Percentiles rank a stretch among this genome's conserved stretches.
Conservation (phyloP, 192 early-diverging fungal genomes). For the Gonapodya sp. region DNA sequence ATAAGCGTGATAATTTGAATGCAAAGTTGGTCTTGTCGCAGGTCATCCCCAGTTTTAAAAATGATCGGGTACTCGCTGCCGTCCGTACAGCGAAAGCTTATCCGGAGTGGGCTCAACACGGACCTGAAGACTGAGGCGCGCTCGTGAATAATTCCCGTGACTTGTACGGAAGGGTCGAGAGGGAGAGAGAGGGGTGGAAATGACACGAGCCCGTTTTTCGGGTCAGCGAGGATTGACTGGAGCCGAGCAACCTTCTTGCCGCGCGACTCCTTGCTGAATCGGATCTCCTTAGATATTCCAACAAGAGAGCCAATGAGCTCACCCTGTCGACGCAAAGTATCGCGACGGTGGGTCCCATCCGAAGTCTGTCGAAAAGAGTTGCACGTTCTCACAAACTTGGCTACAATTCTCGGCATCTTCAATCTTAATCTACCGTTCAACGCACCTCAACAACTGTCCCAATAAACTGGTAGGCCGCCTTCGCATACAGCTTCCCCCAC, state of each 20-base stretch:
- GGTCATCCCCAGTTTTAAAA: conserved; percentile 96
- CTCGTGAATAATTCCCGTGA: conserved; percentile 79
- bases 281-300: conserved; percentile 62
- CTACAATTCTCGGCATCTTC: background rate
- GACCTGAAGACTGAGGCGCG: conserved; percentile 85
- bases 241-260: conserved; percentile 73
- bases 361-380: conserved; percentile 27
- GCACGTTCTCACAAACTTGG: background rate
- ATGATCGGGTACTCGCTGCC: conserved; percentile 89
- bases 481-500: conserved; percentile 76
- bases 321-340: conserved; percentile 70
- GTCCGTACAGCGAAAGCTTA: conserved; percentile 76
- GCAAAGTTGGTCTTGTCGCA: conserved; percentile 96
- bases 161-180: conserved; percentile 78
- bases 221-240: conserved; percentile 64
- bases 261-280: conserved; percentile 69
- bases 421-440: background rate
- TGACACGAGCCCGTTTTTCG: conserved; percentile 66
- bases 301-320: conserved; percentile 71
- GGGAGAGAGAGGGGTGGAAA: conserved; percentile 82
- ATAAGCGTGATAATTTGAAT: conserved; percentile 97
- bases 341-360: conserved; percentile 52
- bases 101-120: conserved; percentile 72
- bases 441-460: conserved; percentile 51
- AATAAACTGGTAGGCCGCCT: conserved; percentile 76